Evolutionary conservation across 345 rosid genomes (phyloP).

Genomic region (Limnanthes douglasii): DNA sequence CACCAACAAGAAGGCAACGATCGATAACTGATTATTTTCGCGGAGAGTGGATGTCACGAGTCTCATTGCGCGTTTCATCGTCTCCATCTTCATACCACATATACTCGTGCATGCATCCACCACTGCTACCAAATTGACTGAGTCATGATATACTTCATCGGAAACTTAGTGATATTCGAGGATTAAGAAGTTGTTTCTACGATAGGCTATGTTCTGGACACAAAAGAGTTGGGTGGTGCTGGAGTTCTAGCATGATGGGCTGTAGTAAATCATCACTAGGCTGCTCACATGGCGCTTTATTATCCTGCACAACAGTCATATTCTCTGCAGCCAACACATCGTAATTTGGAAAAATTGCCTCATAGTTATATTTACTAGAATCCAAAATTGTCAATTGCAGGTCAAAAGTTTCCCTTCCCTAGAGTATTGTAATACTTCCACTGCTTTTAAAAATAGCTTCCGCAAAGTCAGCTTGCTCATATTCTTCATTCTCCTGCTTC

Average conservation of each 20-base stretch:
- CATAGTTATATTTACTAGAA: slow-evolving; percentile 17
- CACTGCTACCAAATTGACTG: slow-evolving; percentile 60
- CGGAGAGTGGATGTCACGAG: slow-evolving; percentile 36
- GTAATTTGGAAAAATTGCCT: slow-evolving; percentile 15
- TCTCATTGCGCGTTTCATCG: slow-evolving; percentile 53
- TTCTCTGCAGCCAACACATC: slow-evolving; percentile 24
- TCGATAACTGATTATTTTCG: slow-evolving; percentile 58
- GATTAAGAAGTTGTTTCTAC: too few species aligned
- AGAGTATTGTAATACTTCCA: slow-evolving; percentile 31
- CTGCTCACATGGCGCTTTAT: slow-evolving; percentile 22
- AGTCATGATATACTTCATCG: too few species aligned
- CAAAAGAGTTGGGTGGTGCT: too few species aligned
- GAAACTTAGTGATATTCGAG: too few species aligned
- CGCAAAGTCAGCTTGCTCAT: too few species aligned
- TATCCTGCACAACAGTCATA: slow-evolving; percentile 20
- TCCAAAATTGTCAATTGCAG: slow-evolving; percentile 15
- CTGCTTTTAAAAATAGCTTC: slow-evolving; percentile 24
- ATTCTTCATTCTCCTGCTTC: slow-evolving; percentile 33
- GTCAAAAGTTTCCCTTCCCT: slow-evolving; percentile 28
- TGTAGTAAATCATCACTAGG: too few species aligned
- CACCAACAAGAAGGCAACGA: slow-evolving; percentile 62
- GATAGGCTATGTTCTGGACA: too few species aligned
- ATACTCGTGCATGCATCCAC: slow-evolving; percentile 47
- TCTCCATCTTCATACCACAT: slow-evolving; percentile 24
- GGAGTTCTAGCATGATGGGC: too few species aligned